phyloP scores from a whole-genome alignment of 163 green algal species.

The Chlamydomonas reinhardtii region DNA sequence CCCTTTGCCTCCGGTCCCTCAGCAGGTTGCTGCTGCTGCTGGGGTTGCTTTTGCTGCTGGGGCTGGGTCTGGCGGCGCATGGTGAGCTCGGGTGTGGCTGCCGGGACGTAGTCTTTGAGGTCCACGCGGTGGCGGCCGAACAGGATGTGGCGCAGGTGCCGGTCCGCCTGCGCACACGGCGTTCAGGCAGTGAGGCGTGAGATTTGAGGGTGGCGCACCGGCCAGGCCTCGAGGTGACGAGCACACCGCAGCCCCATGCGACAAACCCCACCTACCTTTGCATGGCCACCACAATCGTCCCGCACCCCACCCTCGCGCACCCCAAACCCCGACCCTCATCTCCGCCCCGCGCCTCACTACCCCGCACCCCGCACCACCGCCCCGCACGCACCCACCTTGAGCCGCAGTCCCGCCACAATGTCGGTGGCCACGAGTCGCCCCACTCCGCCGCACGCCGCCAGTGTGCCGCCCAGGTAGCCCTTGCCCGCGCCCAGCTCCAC shows the following conservation, averaged over 20 bases:
- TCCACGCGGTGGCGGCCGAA: slow-evolving; percentile 39
- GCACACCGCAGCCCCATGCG: too few species aligned
- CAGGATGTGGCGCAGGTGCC: slow-evolving; percentile 50
- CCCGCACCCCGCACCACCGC: neutral
- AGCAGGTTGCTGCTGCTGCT: too few species aligned
- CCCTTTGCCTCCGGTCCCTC: too few species aligned
- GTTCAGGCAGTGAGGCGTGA: neutral
- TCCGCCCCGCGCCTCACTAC: too few species aligned
- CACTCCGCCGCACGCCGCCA: slow-evolving; percentile 17
- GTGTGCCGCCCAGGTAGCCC: slow-evolving; percentile 71
- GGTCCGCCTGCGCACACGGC: slow-evolving; percentile 55
- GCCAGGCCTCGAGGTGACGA: too few species aligned
- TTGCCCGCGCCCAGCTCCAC: slow-evolving; percentile 88
- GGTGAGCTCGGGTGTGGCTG: slow-evolving; percentile 8
- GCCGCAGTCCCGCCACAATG: slow-evolving; percentile 55
- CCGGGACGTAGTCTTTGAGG: slow-evolving; percentile 51
- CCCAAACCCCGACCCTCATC: too few species aligned
- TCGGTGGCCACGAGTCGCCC: slow-evolving; percentile 60
- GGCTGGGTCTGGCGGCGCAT: slow-evolving; percentile 40
- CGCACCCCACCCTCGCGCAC: too few species aligned
- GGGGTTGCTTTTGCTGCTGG: neutral
- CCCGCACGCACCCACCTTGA: slow-evolving; percentile 42
- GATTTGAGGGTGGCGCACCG: too few species aligned
- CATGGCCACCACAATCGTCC: too few species aligned
- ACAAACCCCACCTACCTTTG: too few species aligned